These are phyloP conservation scores for Cystobasidiaceae sp. DNA, from an alignment of 1,284 basidiomycete genomes.

Conservation along the genomic window DNA sequence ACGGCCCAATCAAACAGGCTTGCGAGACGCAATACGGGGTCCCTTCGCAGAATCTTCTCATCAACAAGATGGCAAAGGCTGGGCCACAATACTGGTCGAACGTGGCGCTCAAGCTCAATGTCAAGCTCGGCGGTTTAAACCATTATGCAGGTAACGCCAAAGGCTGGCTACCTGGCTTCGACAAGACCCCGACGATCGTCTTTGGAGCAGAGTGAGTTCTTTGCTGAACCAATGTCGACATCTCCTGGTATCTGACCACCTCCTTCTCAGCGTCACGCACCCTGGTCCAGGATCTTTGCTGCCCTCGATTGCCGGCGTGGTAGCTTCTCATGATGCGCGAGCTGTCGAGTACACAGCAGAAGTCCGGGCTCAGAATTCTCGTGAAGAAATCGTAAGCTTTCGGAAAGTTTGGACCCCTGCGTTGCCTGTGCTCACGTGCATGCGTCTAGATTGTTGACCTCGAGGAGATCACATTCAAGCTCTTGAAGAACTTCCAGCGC, in stretches of 20 bases:
- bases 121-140: conserved; percentile 71
- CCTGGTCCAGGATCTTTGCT: conserved; percentile 58
- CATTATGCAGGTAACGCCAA: conserved; percentile 48
- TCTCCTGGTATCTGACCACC: neutral
- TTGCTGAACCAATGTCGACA: neutral
- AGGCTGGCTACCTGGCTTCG: conserved; percentile 22
- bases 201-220: conserved; percentile 61
- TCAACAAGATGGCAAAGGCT: conserved; percentile 23
- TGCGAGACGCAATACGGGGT: conserved; percentile 11
- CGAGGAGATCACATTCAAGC: conserved; percentile 62
- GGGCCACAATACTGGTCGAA: conserved; percentile 56
- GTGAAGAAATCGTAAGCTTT: conserved; percentile 59
- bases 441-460: conserved; percentile 54
- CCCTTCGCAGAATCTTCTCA: conserved; percentile 18
- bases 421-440: neutral
- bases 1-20: conserved; percentile 2
- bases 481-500: conserved; percentile 56
- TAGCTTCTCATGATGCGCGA: conserved; percentile 55
- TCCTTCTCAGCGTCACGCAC: conserved; percentile 57
- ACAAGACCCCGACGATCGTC: conserved; percentile 53
- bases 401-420: neutral
- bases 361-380: conserved; percentile 63
- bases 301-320: conserved; percentile 73
- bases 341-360: conserved; percentile 67
- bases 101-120: conserved; percentile 70